phyloP scores from a whole-genome alignment of 768 basidiomycete species.

The Russula ochroleuca region DNA sequence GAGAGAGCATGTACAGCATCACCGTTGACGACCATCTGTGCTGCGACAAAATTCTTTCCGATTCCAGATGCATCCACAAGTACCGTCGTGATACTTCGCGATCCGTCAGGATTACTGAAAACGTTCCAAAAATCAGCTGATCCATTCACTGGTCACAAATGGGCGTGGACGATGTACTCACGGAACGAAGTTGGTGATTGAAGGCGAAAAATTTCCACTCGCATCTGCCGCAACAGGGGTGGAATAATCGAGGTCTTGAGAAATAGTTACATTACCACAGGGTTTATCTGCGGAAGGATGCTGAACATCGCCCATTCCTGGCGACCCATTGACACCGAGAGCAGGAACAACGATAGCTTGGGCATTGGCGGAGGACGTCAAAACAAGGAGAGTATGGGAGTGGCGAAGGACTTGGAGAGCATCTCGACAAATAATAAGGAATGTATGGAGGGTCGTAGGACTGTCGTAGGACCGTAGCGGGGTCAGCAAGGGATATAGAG shows the following conservation, averaged over 20 bases:
- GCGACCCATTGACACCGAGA: conserved; percentile 39
- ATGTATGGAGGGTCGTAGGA: background rate
- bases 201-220: conserved; percentile 43
- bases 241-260: conserved; percentile 39
- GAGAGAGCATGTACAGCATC: conserved; percentile 37
- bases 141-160: conserved; percentile 44
- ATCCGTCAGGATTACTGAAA: conserved; percentile 31
- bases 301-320: conserved; percentile 34
- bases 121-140: background rate
- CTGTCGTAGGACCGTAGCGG: background rate
- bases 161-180: conserved; percentile 33
- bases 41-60: conserved; percentile 36
- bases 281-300: conserved; percentile 33
- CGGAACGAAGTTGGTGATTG: conserved; percentile 47
- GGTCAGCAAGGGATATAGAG: background rate
- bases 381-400: conserved; percentile 34
- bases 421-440: conserved; percentile 18
- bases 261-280: conserved; percentile 45
- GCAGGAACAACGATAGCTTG: conserved; percentile 44
- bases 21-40: conserved; percentile 45
- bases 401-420: conserved; percentile 33
- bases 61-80: conserved; percentile 42
- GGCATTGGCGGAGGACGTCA: conserved; percentile 39
- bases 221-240: conserved; percentile 30
- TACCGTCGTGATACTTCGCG: conserved; percentile 41